Conservation (phyloP, 129 eudicot genomes). For the Ambrosia trifida region DNA sequence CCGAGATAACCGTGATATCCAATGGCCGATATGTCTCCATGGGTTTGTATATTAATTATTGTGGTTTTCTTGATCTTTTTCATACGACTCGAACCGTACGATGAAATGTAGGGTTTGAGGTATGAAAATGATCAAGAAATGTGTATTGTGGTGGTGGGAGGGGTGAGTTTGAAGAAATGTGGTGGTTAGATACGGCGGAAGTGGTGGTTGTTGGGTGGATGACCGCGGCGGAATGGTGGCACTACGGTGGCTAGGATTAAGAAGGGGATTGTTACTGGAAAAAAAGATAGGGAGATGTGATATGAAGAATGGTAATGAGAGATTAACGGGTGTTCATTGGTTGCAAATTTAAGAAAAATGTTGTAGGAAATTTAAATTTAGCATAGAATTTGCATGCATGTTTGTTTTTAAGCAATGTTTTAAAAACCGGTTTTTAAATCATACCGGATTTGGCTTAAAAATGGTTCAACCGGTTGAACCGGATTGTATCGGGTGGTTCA, state of each 20-base stretch:
- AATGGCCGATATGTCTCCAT: conserved; percentile 47
- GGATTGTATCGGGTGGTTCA: too few species aligned
- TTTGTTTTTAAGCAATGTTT: too few species aligned
- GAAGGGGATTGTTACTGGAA: not conserved
- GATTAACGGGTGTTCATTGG: conserved; percentile 12
- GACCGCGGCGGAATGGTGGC: not conserved
- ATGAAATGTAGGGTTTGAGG: conserved; percentile 5
- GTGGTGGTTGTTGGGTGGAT: conserved; percentile 5
- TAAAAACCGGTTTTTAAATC: too few species aligned
- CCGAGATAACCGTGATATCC: conserved; percentile 49
- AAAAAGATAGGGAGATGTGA: conserved; percentile 14
- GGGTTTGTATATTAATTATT: not conserved
- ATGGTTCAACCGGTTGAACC: too few species aligned
- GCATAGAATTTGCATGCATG: not conserved
- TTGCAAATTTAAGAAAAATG: conserved; percentile 9
- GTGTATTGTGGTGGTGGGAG: not conserved
- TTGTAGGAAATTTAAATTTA: not conserved
- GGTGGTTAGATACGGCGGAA: not conserved
- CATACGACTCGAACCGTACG: conserved; percentile 20
- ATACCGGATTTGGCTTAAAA: too few species aligned
- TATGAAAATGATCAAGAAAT: conserved; percentile 16
- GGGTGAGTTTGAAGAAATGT: not conserved
- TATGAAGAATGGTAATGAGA: conserved; percentile 16
- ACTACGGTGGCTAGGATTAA: not conserved
- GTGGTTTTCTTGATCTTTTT: conserved; percentile 37